Evolutionary conservation across 108 stramenopile genomes (phyloP).

Genomic region (Craspedostauros australis): DNA sequence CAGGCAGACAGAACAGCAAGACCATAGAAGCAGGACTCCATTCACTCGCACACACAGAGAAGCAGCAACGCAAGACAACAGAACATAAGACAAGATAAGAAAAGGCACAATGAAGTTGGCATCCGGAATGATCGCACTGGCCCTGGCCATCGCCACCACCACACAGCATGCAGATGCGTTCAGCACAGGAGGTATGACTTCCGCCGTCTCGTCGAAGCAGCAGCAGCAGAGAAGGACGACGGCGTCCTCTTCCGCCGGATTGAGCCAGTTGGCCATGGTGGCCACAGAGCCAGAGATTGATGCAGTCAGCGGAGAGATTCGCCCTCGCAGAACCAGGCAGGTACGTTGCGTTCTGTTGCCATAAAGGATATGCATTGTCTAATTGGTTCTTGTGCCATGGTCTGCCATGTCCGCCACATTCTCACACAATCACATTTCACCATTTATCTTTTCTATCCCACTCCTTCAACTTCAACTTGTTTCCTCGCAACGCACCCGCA

Average conservation of each 20-base stretch:
- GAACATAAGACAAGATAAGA: not conserved
- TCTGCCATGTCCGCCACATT: too few species aligned
- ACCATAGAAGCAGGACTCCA: not conserved
- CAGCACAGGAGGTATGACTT: not conserved
- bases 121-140: conserved; percentile 13
- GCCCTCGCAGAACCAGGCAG: conserved; percentile 36
- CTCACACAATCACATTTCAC: not conserved
- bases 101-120: conserved; percentile 16
- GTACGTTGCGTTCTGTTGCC: too few species aligned
- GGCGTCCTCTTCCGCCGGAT: too few species aligned
- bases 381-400: too few species aligned
- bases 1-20: too few species aligned
- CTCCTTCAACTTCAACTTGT: not conserved
- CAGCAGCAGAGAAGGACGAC: too few species aligned
- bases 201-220: not conserved
- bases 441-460: not conserved
- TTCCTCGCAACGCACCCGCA: not conserved
- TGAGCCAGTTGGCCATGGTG: conserved; percentile 10
- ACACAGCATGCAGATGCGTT: too few species aligned
- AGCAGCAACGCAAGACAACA: not conserved
- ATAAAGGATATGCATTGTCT: too few species aligned
- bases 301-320: conserved; percentile 7
- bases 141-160: conserved; percentile 10
- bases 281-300: too few species aligned
- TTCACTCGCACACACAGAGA: not conserved